Percentiles rank a stretch among this genome's conserved stretches.
phyloP scores from a whole-genome alignment of 805 yeast species.

The Nakazawaea ishiwadae region DNA sequence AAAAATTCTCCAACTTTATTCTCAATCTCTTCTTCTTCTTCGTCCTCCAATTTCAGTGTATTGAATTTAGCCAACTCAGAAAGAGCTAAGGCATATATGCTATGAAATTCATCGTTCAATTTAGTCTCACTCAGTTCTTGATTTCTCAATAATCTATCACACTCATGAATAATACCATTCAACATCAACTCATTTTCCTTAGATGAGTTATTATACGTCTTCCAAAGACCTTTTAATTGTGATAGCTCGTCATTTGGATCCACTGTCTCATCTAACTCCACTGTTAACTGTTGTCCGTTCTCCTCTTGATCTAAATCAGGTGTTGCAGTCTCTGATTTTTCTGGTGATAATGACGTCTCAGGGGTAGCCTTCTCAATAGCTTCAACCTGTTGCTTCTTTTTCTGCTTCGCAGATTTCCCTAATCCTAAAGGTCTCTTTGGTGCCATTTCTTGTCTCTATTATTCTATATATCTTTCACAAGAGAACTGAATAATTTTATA shows the following conservation, averaged over 20 bases:
- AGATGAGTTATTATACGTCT: slow-evolving; percentile 50
- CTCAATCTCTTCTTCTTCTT: slow-evolving; percentile 18
- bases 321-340: slow-evolving; percentile 13
- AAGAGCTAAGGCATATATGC: slow-evolving; percentile 70
- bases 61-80: slow-evolving; percentile 59
- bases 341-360: slow-evolving; percentile 13
- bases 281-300: slow-evolving; percentile 40
- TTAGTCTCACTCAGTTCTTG: slow-evolving; percentile 16
- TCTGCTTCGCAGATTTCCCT: slow-evolving; percentile 51
- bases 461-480: too few relatives aligned
- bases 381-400: slow-evolving; percentile 31
- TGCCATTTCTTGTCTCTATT: neutral
- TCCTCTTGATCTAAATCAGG: slow-evolving; percentile 22
- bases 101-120: slow-evolving; percentile 53
- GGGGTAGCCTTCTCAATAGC: slow-evolving; percentile 18
- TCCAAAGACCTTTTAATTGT: slow-evolving; percentile 71
- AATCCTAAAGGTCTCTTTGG: slow-evolving; percentile 62
- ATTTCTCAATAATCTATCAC: slow-evolving; percentile 71
- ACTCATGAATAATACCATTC: slow-evolving; percentile 89
- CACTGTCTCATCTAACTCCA: slow-evolving; percentile 65
- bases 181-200: slow-evolving; percentile 60
- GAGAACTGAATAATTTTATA: too few relatives aligned
- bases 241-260: slow-evolving; percentile 78
- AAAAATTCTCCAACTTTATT: slow-evolving; percentile 48
- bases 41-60: slow-evolving; percentile 16